Evolutionary conservation across 331 rosid species (phyloP).

Genomic region (Acacia pycnantha): DNA sequence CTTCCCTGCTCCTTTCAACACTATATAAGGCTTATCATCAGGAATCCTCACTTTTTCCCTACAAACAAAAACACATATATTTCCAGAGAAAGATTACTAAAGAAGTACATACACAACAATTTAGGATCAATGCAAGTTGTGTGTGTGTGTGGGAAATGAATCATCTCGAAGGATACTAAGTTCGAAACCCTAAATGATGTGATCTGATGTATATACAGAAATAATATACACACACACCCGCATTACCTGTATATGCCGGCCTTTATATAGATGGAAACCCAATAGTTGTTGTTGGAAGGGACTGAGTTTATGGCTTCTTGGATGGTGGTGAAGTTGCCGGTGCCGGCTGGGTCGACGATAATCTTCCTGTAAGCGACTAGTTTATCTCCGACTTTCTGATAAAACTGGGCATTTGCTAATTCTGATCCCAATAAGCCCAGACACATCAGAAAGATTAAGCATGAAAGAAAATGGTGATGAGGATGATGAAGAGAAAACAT

Average conservation of each 20-base stretch:
- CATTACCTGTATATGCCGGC: conserved; percentile 70
- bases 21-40: conserved; percentile 59
- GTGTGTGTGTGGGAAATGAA: neutral
- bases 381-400: conserved; percentile 11
- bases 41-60: conserved; percentile 77
- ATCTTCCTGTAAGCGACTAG: conserved; percentile 31
- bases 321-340: conserved; percentile 59
- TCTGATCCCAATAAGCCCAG: conserved; percentile 27
- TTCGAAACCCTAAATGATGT: neutral
- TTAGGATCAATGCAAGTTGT: neutral
- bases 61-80: neutral
- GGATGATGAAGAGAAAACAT: conserved; percentile 29
- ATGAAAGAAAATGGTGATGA: conserved; percentile 16
- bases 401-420: conserved; percentile 33
- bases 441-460: conserved; percentile 24
- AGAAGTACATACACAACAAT: neutral
- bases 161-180: neutral
- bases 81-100: neutral
- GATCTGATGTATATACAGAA: neutral
- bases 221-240: too few species aligned
- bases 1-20: conserved; percentile 64
- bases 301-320: conserved; percentile 80
- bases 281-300: conserved; percentile 52
- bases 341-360: conserved; percentile 52
- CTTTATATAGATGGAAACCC: conserved; percentile 61